Evolutionary conservation across 2,329 filamentous ascomycete genomes (phyloP).

Genomic region (Blastomyces emzantsi): DNA sequence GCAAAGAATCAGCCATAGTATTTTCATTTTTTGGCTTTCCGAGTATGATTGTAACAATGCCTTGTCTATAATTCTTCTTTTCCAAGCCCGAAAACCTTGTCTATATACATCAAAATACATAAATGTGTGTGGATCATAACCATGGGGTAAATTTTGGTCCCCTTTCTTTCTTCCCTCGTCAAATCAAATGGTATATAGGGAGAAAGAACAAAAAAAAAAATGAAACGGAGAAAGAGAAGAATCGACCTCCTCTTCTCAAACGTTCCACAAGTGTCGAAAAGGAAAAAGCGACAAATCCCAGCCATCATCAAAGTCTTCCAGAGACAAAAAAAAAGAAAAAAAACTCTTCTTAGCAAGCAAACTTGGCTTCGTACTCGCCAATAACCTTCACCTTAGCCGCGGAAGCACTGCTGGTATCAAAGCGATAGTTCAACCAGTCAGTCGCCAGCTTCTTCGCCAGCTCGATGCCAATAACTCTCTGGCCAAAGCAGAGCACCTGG

Average conservation of each 20-base stretch:
- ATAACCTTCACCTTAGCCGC: conserved; percentile 50
- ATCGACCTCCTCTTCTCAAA: background rate
- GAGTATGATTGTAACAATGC: background rate
- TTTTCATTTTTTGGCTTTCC: background rate
- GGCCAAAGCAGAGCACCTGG: conserved; percentile 78
- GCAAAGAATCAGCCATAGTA: background rate
- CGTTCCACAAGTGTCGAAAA: background rate
- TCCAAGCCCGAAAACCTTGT: background rate
- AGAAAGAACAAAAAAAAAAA: background rate
- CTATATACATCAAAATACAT: background rate
- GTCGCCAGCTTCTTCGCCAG: conserved; percentile 65
- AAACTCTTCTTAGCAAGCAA: conserved; percentile 13
- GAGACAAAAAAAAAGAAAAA: background rate
- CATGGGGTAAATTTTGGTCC: background rate
- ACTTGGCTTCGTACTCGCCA: conserved; percentile 35
- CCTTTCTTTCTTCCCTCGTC: too few species aligned
- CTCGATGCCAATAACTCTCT: conserved; percentile 74
- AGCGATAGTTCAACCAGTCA: conserved; percentile 79
- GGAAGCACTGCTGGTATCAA: conserved; percentile 58
- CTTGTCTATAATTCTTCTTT: background rate
- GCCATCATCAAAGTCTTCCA: background rate
- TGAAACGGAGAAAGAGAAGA: background rate
- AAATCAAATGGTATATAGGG: conserved; percentile 3
- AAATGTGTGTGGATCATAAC: background rate
- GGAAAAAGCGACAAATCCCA: background rate